A percentile compares a stretch with the other conserved stretches of the same genome.
Conservation (phyloP, 176 grass and related monocot genomes). For the Puya raimondii region DNA sequence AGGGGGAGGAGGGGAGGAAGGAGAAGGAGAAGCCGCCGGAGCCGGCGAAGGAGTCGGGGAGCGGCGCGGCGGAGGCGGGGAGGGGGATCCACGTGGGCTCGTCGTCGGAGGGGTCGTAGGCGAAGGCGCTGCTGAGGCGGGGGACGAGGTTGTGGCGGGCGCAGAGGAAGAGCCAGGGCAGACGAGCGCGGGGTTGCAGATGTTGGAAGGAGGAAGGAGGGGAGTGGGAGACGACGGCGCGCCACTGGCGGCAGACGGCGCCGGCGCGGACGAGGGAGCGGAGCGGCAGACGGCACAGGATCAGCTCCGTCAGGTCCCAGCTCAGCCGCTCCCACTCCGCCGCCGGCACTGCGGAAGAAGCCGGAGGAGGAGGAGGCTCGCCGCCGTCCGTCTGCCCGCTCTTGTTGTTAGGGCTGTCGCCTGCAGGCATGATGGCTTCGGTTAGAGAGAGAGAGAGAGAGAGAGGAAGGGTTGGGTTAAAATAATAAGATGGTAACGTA, state of each 20-base stretch:
- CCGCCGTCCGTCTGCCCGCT: too few species aligned
- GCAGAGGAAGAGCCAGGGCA: slow-evolving; percentile 49
- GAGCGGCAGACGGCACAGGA: slow-evolving; percentile 42
- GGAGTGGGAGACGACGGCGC: slow-evolving; percentile 11
- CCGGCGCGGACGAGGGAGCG: slow-evolving; percentile 29
- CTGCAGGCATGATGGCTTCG: not conserved
- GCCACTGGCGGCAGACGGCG: slow-evolving; percentile 39
- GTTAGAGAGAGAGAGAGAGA: not conserved
- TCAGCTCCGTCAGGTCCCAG: slow-evolving; percentile 34
- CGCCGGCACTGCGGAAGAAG: not conserved
- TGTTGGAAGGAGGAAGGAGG: slow-evolving; percentile 2
- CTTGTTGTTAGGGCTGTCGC: too few species aligned
- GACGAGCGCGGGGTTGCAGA: not conserved
- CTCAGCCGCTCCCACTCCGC: slow-evolving; percentile 27
- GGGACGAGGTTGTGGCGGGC: slow-evolving; percentile 37
- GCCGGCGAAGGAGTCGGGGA: slow-evolving; percentile 34
- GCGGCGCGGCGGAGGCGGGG: not conserved
- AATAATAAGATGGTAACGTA: not conserved
- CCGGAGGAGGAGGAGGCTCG: too few species aligned
- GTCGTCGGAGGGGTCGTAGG: slow-evolving; percentile 30
- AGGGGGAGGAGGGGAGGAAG: slow-evolving; percentile 18
- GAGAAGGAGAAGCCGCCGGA: slow-evolving; percentile 37
- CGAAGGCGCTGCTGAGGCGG: slow-evolving; percentile 29
- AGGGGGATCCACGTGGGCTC: slow-evolving; percentile 26
- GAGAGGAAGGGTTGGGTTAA: not conserved